phyloP scores from a whole-genome alignment of 129 eudicot genomes.

The Flaveria bidentis region DNA sequence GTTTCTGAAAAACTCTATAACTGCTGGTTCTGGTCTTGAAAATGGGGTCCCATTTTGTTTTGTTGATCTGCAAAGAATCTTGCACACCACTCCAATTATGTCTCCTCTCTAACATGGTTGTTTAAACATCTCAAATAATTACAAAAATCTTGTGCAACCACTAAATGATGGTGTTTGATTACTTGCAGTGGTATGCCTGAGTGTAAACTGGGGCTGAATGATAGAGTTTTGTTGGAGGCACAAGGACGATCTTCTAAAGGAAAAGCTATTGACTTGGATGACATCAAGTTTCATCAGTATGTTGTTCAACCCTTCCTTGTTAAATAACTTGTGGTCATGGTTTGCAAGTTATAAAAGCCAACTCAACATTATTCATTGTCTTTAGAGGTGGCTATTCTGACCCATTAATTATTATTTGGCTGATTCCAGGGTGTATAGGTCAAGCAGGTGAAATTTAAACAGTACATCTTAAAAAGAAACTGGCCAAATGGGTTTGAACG shows the following conservation, averaged over 20 bases:
- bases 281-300: slow-evolving; percentile 94
- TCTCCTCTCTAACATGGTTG: not conserved
- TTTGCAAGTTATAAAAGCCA: not conserved
- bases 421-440: not conserved
- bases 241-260: slow-evolving; percentile 92
- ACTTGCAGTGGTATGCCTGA: slow-evolving; percentile 98
- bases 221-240: slow-evolving; percentile 90
- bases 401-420: not conserved
- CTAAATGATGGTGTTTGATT: slow-evolving; percentile 11
- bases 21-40: not conserved
- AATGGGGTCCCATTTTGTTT: not conserved
- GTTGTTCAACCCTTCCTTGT: slow-evolving; percentile 25
- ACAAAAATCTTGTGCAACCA: slow-evolving; percentile 9
- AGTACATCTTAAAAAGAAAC: not conserved
- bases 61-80: not conserved
- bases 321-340: not conserved
- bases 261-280: slow-evolving; percentile 92
- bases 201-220: slow-evolving; percentile 95
- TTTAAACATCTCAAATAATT: slow-evolving; percentile 19
- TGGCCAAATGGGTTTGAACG: not conserved
- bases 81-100: not conserved
- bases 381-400: slow-evolving; percentile 2
- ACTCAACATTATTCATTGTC: not conserved
- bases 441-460: not conserved
- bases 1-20: not conserved